Percentiles rank a stretch among this genome's conserved stretches.
phyloP scores from a whole-genome alignment of 1,139 yeast species.

The Diutina neorugosa region DNA sequence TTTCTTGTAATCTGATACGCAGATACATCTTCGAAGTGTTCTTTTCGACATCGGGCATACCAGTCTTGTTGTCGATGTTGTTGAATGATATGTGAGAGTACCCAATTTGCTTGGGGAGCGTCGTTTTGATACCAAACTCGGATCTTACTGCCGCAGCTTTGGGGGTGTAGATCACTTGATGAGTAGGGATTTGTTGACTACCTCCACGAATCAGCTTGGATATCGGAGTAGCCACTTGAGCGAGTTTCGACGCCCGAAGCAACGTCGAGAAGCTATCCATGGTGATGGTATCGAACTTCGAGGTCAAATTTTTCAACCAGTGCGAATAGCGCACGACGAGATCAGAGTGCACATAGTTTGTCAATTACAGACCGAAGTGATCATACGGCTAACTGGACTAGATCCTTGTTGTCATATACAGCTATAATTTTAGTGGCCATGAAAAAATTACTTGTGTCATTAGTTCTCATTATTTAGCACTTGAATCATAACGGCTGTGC shows the following conservation, averaged over 20 bases:
- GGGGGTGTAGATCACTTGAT: conserved; percentile 33
- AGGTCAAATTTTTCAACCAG: conserved; percentile 1
- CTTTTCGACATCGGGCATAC: conserved; percentile 39
- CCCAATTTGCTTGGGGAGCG: conserved; percentile 33
- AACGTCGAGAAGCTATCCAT: not conserved
- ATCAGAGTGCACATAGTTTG: not conserved
- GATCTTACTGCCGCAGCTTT: conserved; percentile 31
- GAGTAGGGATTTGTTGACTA: conserved; percentile 24
- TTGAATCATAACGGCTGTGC: not conserved
- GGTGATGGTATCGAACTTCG: not conserved
- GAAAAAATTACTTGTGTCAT: not conserved
- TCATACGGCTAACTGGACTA: no score
- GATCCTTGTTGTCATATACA: no score
- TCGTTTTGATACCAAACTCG: conserved; percentile 31
- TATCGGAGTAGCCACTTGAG: conserved; percentile 36
- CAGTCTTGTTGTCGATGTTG: conserved; percentile 30
- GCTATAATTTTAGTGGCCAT: no score
- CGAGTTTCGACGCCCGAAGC: conserved; percentile 19
- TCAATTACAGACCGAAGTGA: no score
- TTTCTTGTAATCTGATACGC: conserved; percentile 31
- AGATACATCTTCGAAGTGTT: conserved; percentile 28
- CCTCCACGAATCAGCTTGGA: conserved; percentile 20
- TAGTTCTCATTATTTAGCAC: no score
- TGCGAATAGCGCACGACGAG: not conserved
- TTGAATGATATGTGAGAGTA: conserved; percentile 30